Evolutionary conservation across 208 protist genomes (phyloP).

Genomic region (Lotmaria passim): DNA sequence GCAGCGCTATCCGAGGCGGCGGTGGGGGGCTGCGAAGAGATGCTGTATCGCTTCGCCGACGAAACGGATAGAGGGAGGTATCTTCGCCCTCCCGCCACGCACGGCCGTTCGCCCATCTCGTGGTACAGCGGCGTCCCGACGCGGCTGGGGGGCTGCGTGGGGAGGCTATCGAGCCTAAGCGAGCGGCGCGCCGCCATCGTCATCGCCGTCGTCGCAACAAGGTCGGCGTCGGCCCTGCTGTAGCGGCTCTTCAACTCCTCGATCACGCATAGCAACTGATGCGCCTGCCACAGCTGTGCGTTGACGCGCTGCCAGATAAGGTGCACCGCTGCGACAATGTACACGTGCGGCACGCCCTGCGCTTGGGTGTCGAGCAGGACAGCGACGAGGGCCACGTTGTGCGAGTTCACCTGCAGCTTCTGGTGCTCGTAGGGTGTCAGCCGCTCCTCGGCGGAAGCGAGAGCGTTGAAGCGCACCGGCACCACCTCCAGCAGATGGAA

Average conservation of each 20-base stretch:
- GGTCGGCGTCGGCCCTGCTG: constrained; percentile 24
- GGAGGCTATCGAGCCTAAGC: not conserved
- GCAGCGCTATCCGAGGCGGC: constrained; percentile 4
- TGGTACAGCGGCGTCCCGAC: constrained; percentile 22
- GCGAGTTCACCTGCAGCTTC: constrained; percentile 68
- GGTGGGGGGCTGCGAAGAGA: not conserved
- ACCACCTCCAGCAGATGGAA: constrained; percentile 68
- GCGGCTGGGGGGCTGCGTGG: constrained; percentile 15
- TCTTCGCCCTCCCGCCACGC: not conserved
- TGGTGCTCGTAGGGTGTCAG: constrained; percentile 70
- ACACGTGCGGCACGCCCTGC: constrained; percentile 38
- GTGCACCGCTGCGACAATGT: constrained; percentile 76
- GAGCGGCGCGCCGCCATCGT: constrained; percentile 1
- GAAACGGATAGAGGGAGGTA: not conserved
- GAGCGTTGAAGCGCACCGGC: constrained; percentile 73
- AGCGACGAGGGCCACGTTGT: constrained; percentile 85
- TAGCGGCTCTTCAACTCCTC: constrained; percentile 75
- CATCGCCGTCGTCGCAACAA: not conserved
- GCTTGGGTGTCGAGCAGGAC: constrained; percentile 69
- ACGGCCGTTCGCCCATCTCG: not conserved
- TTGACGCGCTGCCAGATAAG: constrained; percentile 81
- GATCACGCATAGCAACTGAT: constrained; percentile 58
- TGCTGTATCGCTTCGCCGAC: not conserved
- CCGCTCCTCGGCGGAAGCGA: constrained; percentile 54
- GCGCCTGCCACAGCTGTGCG: constrained; percentile 85